Evolutionary conservation across 441 rosid species (phyloP).

Genomic region (Populus hybrid): DNA sequence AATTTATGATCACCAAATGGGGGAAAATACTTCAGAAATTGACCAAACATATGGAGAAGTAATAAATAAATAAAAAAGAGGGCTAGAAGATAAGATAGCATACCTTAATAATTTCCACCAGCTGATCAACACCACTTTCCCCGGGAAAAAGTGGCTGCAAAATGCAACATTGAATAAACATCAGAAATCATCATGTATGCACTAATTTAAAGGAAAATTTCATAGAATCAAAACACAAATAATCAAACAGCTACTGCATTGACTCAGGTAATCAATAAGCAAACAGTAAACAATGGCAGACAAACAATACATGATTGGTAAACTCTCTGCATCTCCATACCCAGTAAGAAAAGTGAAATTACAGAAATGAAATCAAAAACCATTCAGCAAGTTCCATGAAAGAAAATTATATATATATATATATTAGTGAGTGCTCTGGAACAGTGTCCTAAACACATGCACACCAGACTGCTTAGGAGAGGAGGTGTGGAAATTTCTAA

Average conservation of each 20-base stretch:
- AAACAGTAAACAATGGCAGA: neutral
- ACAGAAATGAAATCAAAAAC: neutral
- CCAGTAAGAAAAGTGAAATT: neutral
- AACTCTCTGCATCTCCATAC: neutral
- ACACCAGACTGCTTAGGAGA: neutral
- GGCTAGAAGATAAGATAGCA: neutral
- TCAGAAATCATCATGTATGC: neutral
- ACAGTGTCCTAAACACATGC: neutral
- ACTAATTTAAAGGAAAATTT: neutral
- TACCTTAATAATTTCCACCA: conserved; percentile 89
- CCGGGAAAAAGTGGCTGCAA: conserved; percentile 92
- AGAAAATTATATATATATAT: neutral
- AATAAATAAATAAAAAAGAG: neutral
- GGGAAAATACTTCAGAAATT: neutral
- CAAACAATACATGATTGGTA: neutral
- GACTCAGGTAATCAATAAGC: neutral
- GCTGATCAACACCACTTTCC: conserved; percentile 91
- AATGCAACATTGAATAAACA: conserved; percentile 6
- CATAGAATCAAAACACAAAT: neutral
- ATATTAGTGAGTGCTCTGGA: neutral
- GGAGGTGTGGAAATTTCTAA: neutral
- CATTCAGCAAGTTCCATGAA: neutral
- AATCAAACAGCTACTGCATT: neutral
- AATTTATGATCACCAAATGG: conserved; percentile 7
- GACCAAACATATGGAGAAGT: conserved; percentile 7